These are phyloP conservation scores for Zymoseptoria crescenta DNA, from an alignment of 2,329 filamentous ascomycete species.

Conservation along the genomic window DNA sequence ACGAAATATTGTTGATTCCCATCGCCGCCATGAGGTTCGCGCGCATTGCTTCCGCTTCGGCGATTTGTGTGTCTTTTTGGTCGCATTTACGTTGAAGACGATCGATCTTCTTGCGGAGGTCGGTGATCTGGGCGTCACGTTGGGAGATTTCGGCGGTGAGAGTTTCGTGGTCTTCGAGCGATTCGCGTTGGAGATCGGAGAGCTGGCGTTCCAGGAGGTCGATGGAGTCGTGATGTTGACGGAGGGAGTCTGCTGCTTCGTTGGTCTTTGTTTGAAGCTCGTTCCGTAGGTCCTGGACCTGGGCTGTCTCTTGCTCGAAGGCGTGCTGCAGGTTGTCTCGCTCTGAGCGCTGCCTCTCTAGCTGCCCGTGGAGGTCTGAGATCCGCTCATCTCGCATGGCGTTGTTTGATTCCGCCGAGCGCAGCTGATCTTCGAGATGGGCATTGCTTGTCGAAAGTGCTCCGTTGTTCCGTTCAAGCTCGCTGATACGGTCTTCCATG, in stretches of 20 bases:
- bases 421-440: not conserved
- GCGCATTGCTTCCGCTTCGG: constrained; percentile 33
- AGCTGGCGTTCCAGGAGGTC: not conserved
- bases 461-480: not conserved
- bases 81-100: constrained; percentile 26
- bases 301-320: not conserved
- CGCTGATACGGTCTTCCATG: not conserved
- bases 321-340: not conserved
- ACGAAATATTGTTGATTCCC: constrained; percentile 20
- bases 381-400: not conserved
- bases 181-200: not conserved
- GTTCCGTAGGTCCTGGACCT: not conserved
- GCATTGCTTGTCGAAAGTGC: not conserved
- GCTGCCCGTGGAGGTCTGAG: not conserved
- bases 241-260: not conserved
- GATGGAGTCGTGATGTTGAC: not conserved
- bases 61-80: constrained; percentile 31
- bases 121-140: constrained; percentile 14
- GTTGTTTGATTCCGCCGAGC: not conserved
- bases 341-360: not conserved
- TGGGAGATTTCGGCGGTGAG: constrained; percentile 5
- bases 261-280: not conserved
- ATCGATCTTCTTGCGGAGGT: constrained; percentile 23
- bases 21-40: constrained; percentile 32
- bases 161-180: not conserved